phyloP scores from a whole-genome alignment of 352 stramenopile genomes.

The Blastocystis hominis region DNA sequence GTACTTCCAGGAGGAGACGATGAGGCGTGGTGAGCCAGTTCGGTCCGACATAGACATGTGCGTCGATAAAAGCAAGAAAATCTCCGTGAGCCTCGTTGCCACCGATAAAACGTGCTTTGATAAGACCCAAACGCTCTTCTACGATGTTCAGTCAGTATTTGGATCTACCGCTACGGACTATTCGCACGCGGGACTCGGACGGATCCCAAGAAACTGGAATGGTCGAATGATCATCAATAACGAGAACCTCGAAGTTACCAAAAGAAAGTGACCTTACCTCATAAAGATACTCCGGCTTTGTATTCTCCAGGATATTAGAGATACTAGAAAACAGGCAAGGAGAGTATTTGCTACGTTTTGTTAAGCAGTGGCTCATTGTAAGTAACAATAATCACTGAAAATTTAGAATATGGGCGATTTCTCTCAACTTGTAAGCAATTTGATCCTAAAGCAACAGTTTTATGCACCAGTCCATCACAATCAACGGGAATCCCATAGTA shows the following conservation, averaged over 20 bases:
- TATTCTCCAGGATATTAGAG: slow-evolving; percentile 32
- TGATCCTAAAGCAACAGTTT: not conserved
- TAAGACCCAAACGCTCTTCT: slow-evolving; percentile 34
- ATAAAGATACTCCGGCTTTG: slow-evolving; percentile 4
- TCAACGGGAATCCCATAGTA: slow-evolving; percentile 11
- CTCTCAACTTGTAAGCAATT: not conserved
- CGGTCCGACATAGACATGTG: slow-evolving; percentile 26
- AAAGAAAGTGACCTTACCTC: not conserved
- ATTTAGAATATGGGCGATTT: not conserved
- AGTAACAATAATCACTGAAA: slow-evolving; percentile 27
- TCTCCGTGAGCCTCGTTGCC: slow-evolving; percentile 30
- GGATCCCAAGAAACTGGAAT: slow-evolving; percentile 34
- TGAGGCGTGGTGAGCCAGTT: slow-evolving; percentile 48
- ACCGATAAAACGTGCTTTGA: slow-evolving; percentile 23
- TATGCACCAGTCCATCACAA: not conserved
- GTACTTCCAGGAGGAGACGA: slow-evolving; percentile 4
- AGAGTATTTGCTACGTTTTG: not conserved
- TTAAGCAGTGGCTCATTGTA: slow-evolving; percentile 30
- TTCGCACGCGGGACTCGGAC: not conserved
- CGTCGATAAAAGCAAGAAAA: slow-evolving; percentile 53
- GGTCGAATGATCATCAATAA: slow-evolving; percentile 53
- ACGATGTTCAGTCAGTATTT: not conserved
- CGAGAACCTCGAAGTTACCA: not conserved
- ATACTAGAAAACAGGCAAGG: not conserved
- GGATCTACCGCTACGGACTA: not conserved